Base-by-base conservation (phyloP, 495 filamentous ascomycete species). In the Bacidia gigantensis region DNA sequence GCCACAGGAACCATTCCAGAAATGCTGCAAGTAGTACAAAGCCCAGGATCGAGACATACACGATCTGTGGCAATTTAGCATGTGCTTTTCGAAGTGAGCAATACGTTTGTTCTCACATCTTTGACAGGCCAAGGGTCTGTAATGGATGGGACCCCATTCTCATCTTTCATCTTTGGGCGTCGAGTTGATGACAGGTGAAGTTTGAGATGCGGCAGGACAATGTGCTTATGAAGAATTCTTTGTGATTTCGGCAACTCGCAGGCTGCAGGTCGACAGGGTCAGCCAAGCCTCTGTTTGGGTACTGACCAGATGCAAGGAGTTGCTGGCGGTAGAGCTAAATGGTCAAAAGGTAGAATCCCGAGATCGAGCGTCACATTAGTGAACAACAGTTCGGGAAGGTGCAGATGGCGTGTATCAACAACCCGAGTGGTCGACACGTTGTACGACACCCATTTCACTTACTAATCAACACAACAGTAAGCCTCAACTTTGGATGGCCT, bases 1-100 rank as follows among this genome's bases (percentile, higher is more conserved):
- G 76, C 85, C 89, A 96, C 3, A 98, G 76, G 46, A 95, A 78
- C 92, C 92, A 97, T 69, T 98, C 92, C 20, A 95, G 73, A 22
- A 87, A 72, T 1, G 92, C 92, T 41, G 83, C 84, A 1, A 89
- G 59, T 83, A 96, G 85, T 20, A 96, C 72, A 20, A 83, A 68
- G 40, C 85, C 85, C 49, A 96, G 76, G 60, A 96, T 84, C 47
- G 81, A 72, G 20, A 90, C 80, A 62, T 94, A 96, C 45, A 88
- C 65, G 52, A 88, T 83, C 83, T 89, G 9, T 22, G 20, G 7
- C 7, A 17, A 22, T 7, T 44, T 17, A n/a, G 20, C 12, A 35
- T 44, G 10, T 23, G 11, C 22, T 56, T n/a, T n/a, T n/a, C n/a
- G n/a, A n/a, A n/a, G n/a, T n/a, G n/a, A n/a, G n/a, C n/a, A n/a